phyloP scores from a whole-genome alignment of 108 stramenopile genomes.

The Epipyxis sp. region DNA sequence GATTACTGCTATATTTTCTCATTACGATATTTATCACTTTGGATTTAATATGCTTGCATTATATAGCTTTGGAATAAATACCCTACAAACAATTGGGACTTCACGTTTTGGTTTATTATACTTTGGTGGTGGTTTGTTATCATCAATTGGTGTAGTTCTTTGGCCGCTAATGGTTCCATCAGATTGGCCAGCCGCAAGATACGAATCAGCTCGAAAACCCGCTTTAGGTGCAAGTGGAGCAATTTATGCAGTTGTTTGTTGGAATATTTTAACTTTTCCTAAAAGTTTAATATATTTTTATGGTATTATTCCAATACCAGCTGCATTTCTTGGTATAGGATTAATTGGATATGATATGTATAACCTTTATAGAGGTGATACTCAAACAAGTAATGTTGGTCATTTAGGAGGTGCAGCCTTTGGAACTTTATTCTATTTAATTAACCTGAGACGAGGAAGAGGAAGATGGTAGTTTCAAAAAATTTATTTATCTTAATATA shows the following conservation, averaged over 20 bases:
- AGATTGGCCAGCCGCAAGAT: neutral
- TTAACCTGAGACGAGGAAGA: neutral
- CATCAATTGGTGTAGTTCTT: neutral
- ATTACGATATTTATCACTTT: neutral
- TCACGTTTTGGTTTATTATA: neutral
- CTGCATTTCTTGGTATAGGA: constrained; percentile 5
- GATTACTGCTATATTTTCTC: constrained; percentile 2
- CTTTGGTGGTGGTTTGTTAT: constrained; percentile 7
- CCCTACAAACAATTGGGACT: neutral
- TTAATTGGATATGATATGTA: neutral
- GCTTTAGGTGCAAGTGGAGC: constrained; percentile 6
- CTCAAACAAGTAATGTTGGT: neutral
- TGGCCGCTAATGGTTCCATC: constrained; percentile 2
- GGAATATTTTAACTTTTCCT: neutral
- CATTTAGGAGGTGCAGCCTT: constrained; percentile 1
- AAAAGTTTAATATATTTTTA: neutral
- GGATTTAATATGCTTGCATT: neutral
- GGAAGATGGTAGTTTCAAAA: too few species aligned
- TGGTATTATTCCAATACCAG: neutral
- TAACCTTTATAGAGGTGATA: neutral
- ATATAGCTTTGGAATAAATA: neutral
- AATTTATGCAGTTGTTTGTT: neutral
- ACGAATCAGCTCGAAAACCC: neutral
- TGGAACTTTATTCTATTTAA: neutral
- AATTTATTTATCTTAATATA: too few species aligned